A percentile compares a stretch with the other conserved stretches of the same genome.
Conservation (phyloP, 2,329 filamentous ascomycete genomes). For the Alternaria alternata region DNA sequence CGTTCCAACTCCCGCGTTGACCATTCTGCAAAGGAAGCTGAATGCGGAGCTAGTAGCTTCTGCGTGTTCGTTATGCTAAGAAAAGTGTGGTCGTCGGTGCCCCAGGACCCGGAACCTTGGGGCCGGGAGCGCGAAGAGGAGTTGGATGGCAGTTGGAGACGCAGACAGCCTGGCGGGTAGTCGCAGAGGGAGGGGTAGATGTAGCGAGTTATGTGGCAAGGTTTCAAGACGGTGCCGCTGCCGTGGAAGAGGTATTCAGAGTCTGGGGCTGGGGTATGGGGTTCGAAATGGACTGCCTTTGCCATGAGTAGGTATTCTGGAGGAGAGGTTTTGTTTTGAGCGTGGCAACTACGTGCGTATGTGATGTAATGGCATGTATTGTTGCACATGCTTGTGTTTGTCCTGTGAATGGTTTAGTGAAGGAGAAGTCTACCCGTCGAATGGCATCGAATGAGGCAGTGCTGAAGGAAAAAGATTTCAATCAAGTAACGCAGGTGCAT, state of each 20-base stretch:
- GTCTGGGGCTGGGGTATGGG: not conserved
- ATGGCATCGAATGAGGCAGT: too few relatives aligned
- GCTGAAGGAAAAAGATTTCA: not conserved
- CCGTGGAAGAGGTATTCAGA: constrained; percentile 22
- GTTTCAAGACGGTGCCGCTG: constrained; percentile 16
- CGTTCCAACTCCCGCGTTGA: not conserved
- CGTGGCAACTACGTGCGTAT: not conserved
- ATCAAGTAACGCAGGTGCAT: not conserved
- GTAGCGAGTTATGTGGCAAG: constrained; percentile 29
- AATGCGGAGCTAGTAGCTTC: not conserved
- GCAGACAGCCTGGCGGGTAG: constrained; percentile 9
- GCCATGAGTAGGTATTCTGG: not conserved
- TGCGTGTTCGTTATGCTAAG: constrained; percentile 12
- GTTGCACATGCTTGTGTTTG: not conserved
- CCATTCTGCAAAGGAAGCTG: not conserved
- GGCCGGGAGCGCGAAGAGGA: constrained; percentile 15
- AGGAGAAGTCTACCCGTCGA: not conserved
- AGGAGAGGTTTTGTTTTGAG: not conserved
- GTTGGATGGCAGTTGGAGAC: constrained; percentile 15
- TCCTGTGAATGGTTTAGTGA: not conserved
- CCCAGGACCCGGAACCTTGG: constrained; percentile 15
- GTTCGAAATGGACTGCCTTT: not conserved
- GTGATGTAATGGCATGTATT: not conserved
- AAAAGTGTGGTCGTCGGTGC: constrained; percentile 12
- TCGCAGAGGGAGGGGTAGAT: constrained; percentile 19